These are phyloP conservation scores for Ruellia speciosa DNA, from an alignment of 305 asterid species.

Conservation along the genomic window DNA sequence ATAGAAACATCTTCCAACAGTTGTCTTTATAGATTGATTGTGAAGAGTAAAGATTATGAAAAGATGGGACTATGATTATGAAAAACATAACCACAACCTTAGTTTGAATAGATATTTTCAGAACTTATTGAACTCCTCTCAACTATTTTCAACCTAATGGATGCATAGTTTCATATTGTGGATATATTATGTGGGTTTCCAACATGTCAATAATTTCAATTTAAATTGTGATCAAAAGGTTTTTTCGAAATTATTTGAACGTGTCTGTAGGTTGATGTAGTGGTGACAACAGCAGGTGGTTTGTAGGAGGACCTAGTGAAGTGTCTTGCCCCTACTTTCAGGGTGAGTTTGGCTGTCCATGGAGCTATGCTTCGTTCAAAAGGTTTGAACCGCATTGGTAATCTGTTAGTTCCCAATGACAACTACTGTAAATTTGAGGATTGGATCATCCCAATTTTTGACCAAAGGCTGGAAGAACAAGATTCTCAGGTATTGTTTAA, in stretches of 20 bases:
- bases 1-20: not conserved
- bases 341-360: slow-evolving; percentile 79
- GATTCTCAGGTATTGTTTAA: slow-evolving; percentile 37
- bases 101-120: too few relatives aligned
- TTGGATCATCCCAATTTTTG: slow-evolving; percentile 85
- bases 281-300: slow-evolving; percentile 97
- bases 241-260: not conserved
- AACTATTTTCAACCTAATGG: too few relatives aligned
- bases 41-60: not conserved
- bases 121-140: not conserved
- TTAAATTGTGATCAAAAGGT: slow-evolving; percentile 12
- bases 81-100: not conserved
- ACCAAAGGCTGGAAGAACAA: slow-evolving; percentile 82
- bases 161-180: too few relatives aligned
- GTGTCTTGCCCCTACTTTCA: slow-evolving; percentile 87
- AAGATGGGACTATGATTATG: not conserved
- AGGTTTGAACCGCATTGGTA: slow-evolving; percentile 91
- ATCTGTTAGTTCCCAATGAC: slow-evolving; percentile 85
- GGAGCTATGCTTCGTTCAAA: slow-evolving; percentile 74
- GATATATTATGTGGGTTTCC: not conserved
- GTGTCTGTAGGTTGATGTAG: slow-evolving; percentile 69
- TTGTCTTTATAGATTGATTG: not conserved
- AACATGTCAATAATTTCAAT: not conserved
- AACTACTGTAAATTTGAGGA: slow-evolving; percentile 96
- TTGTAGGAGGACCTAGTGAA: slow-evolving; percentile 93